phyloP scores from a whole-genome alignment of 1,284 basidiomycete species.

The Microbotryum lychnidis-dioicae region DNA sequence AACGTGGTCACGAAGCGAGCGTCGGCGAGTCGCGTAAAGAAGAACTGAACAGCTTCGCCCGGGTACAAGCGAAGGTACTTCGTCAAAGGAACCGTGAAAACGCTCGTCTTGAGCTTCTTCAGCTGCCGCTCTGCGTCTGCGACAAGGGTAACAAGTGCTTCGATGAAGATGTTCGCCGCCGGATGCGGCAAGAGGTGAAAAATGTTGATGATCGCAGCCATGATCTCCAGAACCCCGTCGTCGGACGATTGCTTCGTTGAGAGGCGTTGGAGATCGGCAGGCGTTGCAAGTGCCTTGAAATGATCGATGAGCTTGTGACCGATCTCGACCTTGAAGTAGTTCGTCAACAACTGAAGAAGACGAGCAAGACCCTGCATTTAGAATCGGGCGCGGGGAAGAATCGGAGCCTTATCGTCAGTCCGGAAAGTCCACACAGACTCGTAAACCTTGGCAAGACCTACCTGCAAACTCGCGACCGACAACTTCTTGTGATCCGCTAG shows the following conservation, averaged over 20 bases:
- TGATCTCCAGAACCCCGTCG: slow-evolving; percentile 84
- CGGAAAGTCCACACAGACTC: background rate
- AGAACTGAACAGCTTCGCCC: slow-evolving; percentile 71
- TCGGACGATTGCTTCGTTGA: slow-evolving; percentile 69
- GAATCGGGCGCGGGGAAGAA: too few relatives aligned
- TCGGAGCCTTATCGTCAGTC: slow-evolving; percentile 1
- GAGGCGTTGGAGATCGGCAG: slow-evolving; percentile 66
- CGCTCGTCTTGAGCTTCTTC: slow-evolving; percentile 79
- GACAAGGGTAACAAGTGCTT: slow-evolving; percentile 73
- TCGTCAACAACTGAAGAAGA: slow-evolving; percentile 88
- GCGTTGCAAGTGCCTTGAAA: slow-evolving; percentile 78
- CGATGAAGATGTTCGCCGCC: slow-evolving; percentile 85
- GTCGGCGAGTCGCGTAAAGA: slow-evolving; percentile 61
- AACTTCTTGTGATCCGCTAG: slow-evolving; percentile 91
- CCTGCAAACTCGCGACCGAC: slow-evolving; percentile 77
- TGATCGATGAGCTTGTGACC: slow-evolving; percentile 96
- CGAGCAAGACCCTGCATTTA: slow-evolving; percentile 72
- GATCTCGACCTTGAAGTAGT: slow-evolving; percentile 99
- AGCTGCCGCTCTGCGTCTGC: slow-evolving; percentile 91
- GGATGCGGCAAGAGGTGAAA: slow-evolving; percentile 84
- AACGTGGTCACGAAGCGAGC: slow-evolving; percentile 30
- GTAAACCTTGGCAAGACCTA: background rate
- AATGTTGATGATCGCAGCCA: slow-evolving; percentile 89
- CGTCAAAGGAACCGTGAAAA: slow-evolving; percentile 88
- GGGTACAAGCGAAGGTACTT: slow-evolving; percentile 89